Evolutionary conservation across 768 basidiomycete species (phyloP).

Genomic region (Crucibulum laeve): DNA sequence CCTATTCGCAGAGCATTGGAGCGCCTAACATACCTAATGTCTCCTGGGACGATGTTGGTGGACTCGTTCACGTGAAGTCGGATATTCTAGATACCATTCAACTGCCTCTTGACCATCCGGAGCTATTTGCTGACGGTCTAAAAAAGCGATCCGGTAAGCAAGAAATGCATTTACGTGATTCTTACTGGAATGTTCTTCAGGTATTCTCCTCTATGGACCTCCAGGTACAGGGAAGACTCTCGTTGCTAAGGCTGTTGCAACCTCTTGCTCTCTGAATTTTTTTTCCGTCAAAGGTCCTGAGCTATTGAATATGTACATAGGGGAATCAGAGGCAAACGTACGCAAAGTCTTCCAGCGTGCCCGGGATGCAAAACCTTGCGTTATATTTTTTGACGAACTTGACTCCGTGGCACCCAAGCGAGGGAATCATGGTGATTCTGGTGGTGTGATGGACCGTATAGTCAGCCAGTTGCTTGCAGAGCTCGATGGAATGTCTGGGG

Average conservation of each 20-base stretch:
- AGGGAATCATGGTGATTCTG: conserved; percentile 93
- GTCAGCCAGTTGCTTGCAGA: conserved; percentile 94
- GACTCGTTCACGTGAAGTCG: conserved; percentile 77
- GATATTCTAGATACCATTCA: conserved; percentile 97
- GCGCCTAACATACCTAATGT: conserved; percentile 95
- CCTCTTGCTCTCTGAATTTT: conserved; percentile 92
- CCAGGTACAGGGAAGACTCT: conserved; percentile 96
- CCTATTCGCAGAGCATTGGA: conserved; percentile 92
- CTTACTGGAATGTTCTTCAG: conserved; percentile 28
- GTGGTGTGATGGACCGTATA: conserved; percentile 97
- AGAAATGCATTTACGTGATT: not conserved
- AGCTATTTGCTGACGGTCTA: conserved; percentile 83
- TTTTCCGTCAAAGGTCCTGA: conserved; percentile 98
- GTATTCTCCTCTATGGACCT: conserved; percentile 89
- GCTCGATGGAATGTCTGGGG: conserved; percentile 82
- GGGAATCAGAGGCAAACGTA: conserved; percentile 97
- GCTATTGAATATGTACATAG: conserved; percentile 96
- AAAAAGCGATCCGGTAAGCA: conserved; percentile 90
- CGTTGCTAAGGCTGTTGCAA: conserved; percentile 94
- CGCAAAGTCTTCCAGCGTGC: conserved; percentile 88
- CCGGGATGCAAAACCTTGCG: conserved; percentile 87
- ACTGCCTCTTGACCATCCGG: conserved; percentile 84
- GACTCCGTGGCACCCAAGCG: conserved; percentile 94
- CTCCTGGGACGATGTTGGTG: conserved; percentile 97
- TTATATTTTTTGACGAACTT: conserved; percentile 96